These are phyloP conservation scores for Arthrinium puccinioides DNA, from an alignment of 2,329 filamentous ascomycete genomes.

Conservation along the genomic window DNA sequence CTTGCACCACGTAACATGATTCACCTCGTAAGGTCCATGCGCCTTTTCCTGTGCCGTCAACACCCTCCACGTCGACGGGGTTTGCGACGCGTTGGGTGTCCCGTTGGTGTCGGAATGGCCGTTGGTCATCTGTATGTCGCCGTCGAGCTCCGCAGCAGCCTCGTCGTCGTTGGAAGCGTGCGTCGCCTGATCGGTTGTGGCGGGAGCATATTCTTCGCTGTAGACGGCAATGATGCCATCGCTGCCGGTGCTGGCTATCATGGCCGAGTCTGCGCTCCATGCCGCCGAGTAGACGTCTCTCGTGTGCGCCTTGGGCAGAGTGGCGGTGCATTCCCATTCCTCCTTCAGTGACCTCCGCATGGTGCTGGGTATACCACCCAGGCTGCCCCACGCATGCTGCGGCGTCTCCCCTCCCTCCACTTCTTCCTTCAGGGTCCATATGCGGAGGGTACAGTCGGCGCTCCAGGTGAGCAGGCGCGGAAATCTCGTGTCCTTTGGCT, in stretches of 20 bases:
- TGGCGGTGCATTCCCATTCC: conserved; percentile 71
- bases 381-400: conserved; percentile 27
- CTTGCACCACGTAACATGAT: conserved; percentile 83
- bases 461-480: conserved; percentile 73
- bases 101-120: conserved; percentile 9
- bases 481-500: conserved; percentile 33
- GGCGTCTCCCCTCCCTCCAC: conserved; percentile 31
- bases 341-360: conserved; percentile 75
- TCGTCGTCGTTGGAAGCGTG: conserved; percentile 13
- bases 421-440: conserved; percentile 65
- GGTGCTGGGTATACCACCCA: conserved; percentile 75
- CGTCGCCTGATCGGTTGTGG: conserved; percentile 5
- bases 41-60: conserved; percentile 63
- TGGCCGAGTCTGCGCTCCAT: conserved; percentile 73
- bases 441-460: conserved; percentile 69
- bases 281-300: conserved; percentile 76
- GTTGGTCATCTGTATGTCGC: conserved; percentile 22
- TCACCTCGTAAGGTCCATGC: conserved; percentile 91
- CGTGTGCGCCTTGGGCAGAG: conserved; percentile 69
- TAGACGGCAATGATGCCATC: conserved; percentile 81
- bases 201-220: conserved; percentile 33
- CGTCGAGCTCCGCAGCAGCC: conserved; percentile 20
- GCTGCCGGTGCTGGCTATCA: conserved; percentile 81
- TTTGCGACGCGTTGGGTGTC: conserved; percentile 20
- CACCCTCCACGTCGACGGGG: conserved; percentile 56